Evolutionary conservation across 2,329 filamentous ascomycete genomes (phyloP).

Genomic region (Monilinia laxa): DNA sequence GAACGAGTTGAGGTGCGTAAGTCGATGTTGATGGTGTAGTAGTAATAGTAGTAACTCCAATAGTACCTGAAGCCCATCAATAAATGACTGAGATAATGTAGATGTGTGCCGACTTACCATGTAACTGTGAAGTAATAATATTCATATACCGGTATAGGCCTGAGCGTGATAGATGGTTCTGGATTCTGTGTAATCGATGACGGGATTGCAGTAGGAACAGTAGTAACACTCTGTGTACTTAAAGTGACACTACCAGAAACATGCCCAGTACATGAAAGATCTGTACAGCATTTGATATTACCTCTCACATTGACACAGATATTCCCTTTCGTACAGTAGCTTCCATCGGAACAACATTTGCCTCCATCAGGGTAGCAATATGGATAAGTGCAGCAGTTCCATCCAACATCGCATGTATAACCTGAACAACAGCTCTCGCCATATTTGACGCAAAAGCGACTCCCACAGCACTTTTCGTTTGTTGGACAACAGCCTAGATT

Average conservation of each 20-base stretch:
- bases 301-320: neutral
- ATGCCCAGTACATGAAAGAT: neutral
- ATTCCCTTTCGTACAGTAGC: conserved; percentile 3
- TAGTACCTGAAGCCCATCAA: neutral
- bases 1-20: neutral
- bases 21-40: neutral
- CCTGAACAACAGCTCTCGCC: conserved; percentile 1
- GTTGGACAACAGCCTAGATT: neutral
- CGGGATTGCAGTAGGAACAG: neutral
- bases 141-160: neutral
- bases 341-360: conserved; percentile 11
- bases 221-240: neutral
- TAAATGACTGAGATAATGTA: too few relatives aligned
- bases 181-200: neutral
- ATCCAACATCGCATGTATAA: conserved; percentile 11
- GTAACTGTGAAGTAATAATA: conserved; percentile 1
- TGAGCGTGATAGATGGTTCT: neutral
- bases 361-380: conserved; percentile 4
- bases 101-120: neutral
- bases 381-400: neutral
- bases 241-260: neutral
- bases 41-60: conserved; percentile 1
- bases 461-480: neutral
- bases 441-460: neutral
- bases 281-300: neutral